A percentile compares a stretch with the other conserved stretches of the same genome.
Evolutionary conservation across 306 rosid species (phyloP).

Genomic region (Quillaja saponaria): DNA sequence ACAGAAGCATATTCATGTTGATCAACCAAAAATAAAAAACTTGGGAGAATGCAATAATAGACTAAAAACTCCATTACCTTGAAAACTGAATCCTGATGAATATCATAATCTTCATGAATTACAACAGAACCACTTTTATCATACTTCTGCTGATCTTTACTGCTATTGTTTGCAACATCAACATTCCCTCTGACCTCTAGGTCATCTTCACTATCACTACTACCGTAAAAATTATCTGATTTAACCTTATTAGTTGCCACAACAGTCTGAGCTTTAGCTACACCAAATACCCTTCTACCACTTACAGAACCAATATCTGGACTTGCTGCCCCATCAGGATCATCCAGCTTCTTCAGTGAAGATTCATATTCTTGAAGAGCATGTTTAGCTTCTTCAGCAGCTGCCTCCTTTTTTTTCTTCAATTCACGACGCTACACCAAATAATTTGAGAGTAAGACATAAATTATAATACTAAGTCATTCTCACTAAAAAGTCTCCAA

Average conservation of each 20-base stretch:
- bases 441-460: conserved; percentile 26
- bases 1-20: conserved; percentile 34
- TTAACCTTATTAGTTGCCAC: conserved; percentile 47
- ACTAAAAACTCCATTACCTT: conserved; percentile 51
- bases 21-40: conserved; percentile 26
- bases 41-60: conserved; percentile 1
- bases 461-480: conserved; percentile 17
- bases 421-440: conserved; percentile 70
- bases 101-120: conserved; percentile 42
- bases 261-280: conserved; percentile 46
- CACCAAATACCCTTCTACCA: conserved; percentile 84
- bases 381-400: conserved; percentile 76
- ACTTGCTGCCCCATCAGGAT: conserved; percentile 49
- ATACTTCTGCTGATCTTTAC: conserved; percentile 38
- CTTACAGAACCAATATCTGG: conserved; percentile 39
- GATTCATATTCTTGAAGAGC: conserved; percentile 67
- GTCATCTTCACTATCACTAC: conserved; percentile 77
- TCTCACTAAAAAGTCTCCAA: conserved; percentile 11
- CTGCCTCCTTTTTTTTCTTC: conserved; percentile 72
- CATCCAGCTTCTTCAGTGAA: conserved; percentile 60
- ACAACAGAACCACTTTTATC: conserved; percentile 30
- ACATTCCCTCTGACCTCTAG: conserved; percentile 37
- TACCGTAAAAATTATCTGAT: conserved; percentile 50
- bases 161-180: conserved; percentile 29
- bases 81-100: conserved; percentile 51